Evolutionary conservation across 2,329 filamentous ascomycete species (phyloP), one percentile per base, ranked within the genome.

Genomic region (Aspergillus aculeatinus): DNA sequence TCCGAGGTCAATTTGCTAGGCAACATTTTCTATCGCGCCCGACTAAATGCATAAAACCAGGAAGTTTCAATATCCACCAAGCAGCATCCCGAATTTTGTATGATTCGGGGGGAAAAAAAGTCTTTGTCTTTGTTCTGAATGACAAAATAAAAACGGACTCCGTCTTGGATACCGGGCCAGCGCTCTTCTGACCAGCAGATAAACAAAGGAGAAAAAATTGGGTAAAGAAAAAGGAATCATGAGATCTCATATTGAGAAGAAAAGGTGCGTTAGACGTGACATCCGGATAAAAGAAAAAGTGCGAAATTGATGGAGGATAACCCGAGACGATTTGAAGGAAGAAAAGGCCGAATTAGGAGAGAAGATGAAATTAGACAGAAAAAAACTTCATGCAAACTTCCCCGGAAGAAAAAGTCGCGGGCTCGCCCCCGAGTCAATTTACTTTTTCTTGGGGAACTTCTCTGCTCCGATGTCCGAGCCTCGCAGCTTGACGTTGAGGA

Each of bases 401-500:
- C 68, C 63, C 58, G 31, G 50, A 65, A 61, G 65, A 68, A 69
- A 64, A 65, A 63, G 65, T 52, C 62, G 58, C 60, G 64, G 64
- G 64, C 67, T 71, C 67, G 70, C 72, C 63, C 68, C 65, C 64
- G 55, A 49, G 14, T 60, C 48, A 55, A 57, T 70, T 70, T 76
- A 79, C 81, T 86, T 87, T 82, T 90, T 91, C 84, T 90, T 92
- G 66, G 87, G 82, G 76, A 95, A 90, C 81, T 89, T 90, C 70
- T 92, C 90, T 76, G 87, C 83, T 64, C 93, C 94, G 75, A 97
- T 95, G 79, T 94, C 91, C 72, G 81, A 82, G 60, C 95, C 92
- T 68, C 93, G 85, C 72, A 97, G 84, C 82, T 96, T 92, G 72
- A 96, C 86, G 72, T 95, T 94, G 75, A 97, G 86, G 64, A 91